These are phyloP conservation scores for Fusarium floridanum DNA, from an alignment of 2,329 filamentous ascomycete genomes.

Conservation along the genomic window DNA sequence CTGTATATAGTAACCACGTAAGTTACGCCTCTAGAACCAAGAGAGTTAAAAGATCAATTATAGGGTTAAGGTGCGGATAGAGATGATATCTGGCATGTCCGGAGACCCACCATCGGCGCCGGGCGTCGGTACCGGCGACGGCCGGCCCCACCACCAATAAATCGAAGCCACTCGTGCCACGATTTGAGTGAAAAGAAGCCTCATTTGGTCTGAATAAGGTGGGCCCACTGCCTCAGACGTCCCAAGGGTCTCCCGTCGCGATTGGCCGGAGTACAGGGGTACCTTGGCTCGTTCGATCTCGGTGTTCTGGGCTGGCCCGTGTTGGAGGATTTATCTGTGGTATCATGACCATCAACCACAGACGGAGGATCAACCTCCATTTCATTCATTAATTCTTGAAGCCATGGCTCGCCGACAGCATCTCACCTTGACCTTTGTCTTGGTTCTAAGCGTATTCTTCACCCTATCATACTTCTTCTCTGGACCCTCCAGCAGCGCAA, in stretches of 20 bases:
- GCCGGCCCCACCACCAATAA: constrained; percentile 38
- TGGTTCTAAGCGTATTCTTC: constrained; percentile 68
- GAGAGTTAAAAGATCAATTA: not conserved
- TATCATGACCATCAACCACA: constrained; percentile 39
- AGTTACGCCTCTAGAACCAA: too few relatives aligned
- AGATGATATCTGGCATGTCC: constrained; percentile 6
- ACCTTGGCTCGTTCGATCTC: constrained; percentile 42
- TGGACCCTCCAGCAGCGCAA: constrained; percentile 49
- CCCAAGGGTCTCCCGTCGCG: constrained; percentile 26
- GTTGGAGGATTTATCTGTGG: constrained; percentile 29
- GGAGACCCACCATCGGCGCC: constrained; percentile 26
- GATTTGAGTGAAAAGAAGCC: constrained; percentile 12
- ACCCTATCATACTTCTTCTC: constrained; percentile 72
- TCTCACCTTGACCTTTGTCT: constrained; percentile 65
- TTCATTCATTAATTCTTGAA: constrained; percentile 32
- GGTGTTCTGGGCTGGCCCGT: constrained; percentile 21
- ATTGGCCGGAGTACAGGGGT: constrained; percentile 30
- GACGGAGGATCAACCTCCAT: constrained; percentile 42
- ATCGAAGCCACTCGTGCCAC: constrained; percentile 32
- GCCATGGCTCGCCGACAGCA: constrained; percentile 67
- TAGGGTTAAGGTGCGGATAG: not conserved
- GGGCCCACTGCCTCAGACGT: constrained; percentile 26
- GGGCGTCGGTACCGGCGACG: constrained; percentile 31
- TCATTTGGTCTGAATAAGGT: constrained; percentile 21
- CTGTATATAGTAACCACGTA: too few relatives aligned